A percentile compares a stretch with the other conserved stretches of the same genome.
Conservation (phyloP, 768 basidiomycete genomes). For the Tremella fuciformis region DNA sequence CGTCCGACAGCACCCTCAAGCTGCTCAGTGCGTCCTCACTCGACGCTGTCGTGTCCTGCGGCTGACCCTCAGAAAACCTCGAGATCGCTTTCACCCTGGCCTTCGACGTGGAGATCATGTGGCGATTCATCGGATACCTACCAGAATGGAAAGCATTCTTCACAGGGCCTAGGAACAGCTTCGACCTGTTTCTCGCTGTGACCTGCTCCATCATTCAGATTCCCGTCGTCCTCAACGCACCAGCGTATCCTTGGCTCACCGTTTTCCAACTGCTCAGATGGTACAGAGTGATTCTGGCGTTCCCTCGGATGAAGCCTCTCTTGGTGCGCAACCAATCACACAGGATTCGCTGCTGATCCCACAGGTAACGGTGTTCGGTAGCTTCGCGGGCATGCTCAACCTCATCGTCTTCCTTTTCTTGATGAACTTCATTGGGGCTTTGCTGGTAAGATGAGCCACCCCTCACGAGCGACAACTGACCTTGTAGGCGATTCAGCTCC, state of each 20-base stretch:
- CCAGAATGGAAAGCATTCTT: constrained; percentile 84
- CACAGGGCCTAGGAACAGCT: constrained; percentile 59
- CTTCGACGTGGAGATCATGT: constrained; percentile 82
- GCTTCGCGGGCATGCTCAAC: constrained; percentile 83
- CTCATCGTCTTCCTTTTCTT: constrained; percentile 87
- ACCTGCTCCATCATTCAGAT: constrained; percentile 77
- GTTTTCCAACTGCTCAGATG: constrained; percentile 81
- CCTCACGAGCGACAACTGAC: background rate
- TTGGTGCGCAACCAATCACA: constrained; percentile 58
- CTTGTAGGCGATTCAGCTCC: constrained; percentile 63
- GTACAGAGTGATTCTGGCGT: constrained; percentile 83
- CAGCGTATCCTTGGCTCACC: constrained; percentile 82
- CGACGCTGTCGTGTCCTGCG: constrained; percentile 52
- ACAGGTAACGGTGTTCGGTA: constrained; percentile 83
- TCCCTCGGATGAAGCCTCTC: constrained; percentile 85
- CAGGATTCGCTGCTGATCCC: constrained; percentile 1
- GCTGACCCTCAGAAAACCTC: constrained; percentile 58
- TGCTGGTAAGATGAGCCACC: constrained; percentile 57
- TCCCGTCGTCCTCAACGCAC: constrained; percentile 65
- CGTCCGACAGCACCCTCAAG: constrained; percentile 19
- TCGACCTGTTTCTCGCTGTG: constrained; percentile 74
- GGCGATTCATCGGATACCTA: constrained; percentile 67
- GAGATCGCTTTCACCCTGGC: constrained; percentile 75
- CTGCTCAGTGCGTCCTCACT: constrained; percentile 37
- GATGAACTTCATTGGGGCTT: constrained; percentile 78